Base-by-base conservation (phyloP, 208 protist species). In the Porcisia hertigi region DNA sequence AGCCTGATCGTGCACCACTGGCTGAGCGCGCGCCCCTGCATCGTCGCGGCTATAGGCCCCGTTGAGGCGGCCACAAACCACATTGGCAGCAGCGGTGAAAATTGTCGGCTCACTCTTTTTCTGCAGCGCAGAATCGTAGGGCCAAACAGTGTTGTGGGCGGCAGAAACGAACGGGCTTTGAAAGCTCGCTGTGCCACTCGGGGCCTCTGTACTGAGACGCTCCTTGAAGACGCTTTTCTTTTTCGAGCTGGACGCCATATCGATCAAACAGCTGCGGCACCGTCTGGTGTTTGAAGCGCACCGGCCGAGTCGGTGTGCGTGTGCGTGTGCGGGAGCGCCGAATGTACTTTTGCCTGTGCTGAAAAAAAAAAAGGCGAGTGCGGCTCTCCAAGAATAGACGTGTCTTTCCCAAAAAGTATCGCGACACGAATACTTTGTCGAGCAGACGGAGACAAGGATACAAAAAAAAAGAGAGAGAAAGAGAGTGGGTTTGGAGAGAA, bases 51-150 rank as follows among this genome's bases (percentile, higher is more conserved):
- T 30, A 11, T 41, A 58, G 25, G 72, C 73, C 11, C 78, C 78
- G 36, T 69, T 77, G 2, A 73, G 67, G 8, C 71, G 71, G 6
- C 78, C 78, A 23, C 67, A 63, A 20, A 77, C 47, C 59, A 59
- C 78, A 59, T 82, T 82, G 72, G 72, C 57, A 23, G 78, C 71
- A 1, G 78, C 78, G n/a, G 78, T 82, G 60, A 77, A 77, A 23
- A 71, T 62, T 47, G 57, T 45, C 8, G 39, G 57, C 2, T 47
- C 53, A 49, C 34, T 53, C 0, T 43, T 23, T 9, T 34, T 16
- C 36, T 63, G 23, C 43, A 34, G 41, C 11, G 52, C 6, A 6
- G 71, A 34, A 59, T 75, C 71, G 58, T 75, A 75, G 3, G 71
- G 71, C 78, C 78, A 82, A 58, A 77, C 45, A 7, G 78, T 82